Conservation (phyloP, 2,329 filamentous ascomycete species). For the Alternaria consortialis region DNA sequence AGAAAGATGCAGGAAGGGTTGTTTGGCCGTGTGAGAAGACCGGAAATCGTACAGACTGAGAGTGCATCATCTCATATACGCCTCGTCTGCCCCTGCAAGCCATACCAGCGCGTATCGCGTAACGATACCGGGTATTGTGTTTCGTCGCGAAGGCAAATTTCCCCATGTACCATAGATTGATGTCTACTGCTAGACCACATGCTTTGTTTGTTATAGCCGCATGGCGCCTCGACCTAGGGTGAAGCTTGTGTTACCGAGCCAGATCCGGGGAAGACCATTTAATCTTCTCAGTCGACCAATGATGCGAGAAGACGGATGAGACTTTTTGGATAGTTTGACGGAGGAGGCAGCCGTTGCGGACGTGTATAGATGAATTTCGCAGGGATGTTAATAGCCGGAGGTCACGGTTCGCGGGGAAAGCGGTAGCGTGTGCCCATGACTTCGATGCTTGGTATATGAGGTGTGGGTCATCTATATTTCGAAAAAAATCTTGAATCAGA, state of each 20-base stretch:
- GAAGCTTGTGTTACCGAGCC: slow-evolving; percentile 21
- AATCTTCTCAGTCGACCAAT: slow-evolving; percentile 9
- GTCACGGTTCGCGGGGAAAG: slow-evolving; percentile 19
- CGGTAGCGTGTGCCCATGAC: slow-evolving; percentile 27
- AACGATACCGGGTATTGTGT: slow-evolving; percentile 20
- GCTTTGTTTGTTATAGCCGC: slow-evolving; percentile 12
- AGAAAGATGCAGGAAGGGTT: slow-evolving; percentile 4
- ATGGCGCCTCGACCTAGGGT: slow-evolving; percentile 24
- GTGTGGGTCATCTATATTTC: slow-evolving; percentile 17
- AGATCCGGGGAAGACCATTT: slow-evolving; percentile 9
- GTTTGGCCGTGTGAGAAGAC: not conserved
- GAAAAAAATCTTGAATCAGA: slow-evolving; percentile 7
- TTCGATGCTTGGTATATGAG: slow-evolving; percentile 21
- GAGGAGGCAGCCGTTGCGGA: slow-evolving; percentile 28
- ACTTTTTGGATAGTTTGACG: slow-evolving; percentile 24
- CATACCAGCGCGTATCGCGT: slow-evolving; percentile 10
- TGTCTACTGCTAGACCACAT: slow-evolving; percentile 10
- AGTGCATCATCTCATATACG: slow-evolving; percentile 18
- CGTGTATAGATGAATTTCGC: slow-evolving; percentile 33
- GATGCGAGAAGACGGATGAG: not conserved
- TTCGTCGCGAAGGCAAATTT: slow-evolving; percentile 4
- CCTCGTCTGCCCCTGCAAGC: not conserved
- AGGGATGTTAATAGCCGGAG: slow-evolving; percentile 40
- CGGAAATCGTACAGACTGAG: not conserved
- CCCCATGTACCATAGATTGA: slow-evolving; percentile 1